Evolutionary conservation across 73 alveolate species (phyloP).

Genomic region (Tetrahymena borealis): DNA sequence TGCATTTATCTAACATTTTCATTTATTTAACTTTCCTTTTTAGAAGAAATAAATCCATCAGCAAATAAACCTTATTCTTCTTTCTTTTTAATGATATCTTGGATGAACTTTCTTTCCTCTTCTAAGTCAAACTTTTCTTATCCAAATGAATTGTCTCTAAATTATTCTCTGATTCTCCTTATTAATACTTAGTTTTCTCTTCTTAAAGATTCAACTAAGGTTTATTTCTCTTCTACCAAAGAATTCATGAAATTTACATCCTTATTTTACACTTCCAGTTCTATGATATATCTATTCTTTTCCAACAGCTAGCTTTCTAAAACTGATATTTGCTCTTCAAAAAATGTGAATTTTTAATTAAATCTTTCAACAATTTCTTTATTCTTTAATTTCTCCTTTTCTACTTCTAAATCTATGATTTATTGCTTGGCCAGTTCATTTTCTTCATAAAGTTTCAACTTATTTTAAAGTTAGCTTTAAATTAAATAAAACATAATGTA

Average conservation of each 20-base stretch:
- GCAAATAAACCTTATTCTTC: background rate
- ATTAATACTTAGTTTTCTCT: background rate
- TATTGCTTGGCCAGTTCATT: background rate
- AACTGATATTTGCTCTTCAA: background rate
- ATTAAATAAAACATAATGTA: no score
- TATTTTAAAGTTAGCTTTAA: background rate
- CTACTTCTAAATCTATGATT: background rate
- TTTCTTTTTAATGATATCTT: background rate
- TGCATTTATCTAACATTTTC: background rate
- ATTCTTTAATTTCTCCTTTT: background rate
- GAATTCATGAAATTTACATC: background rate
- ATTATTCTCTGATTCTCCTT: background rate
- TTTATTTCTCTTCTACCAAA: background rate
- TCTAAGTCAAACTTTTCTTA: background rate
- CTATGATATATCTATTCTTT: background rate
- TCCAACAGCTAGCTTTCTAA: background rate
- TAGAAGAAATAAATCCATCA: background rate
- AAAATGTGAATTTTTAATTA: background rate
- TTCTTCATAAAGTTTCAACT: background rate
- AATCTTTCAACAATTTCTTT: background rate
- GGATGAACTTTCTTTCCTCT: background rate
- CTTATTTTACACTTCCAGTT: background rate
- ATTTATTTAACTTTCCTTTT: background rate
- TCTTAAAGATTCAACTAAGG: background rate
- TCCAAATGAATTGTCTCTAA: background rate